Evolutionary conservation across 805 yeast genomes (phyloP), one percentile per base, ranked within the genome.

Genomic region (Suhomyces prunicola): DNA sequence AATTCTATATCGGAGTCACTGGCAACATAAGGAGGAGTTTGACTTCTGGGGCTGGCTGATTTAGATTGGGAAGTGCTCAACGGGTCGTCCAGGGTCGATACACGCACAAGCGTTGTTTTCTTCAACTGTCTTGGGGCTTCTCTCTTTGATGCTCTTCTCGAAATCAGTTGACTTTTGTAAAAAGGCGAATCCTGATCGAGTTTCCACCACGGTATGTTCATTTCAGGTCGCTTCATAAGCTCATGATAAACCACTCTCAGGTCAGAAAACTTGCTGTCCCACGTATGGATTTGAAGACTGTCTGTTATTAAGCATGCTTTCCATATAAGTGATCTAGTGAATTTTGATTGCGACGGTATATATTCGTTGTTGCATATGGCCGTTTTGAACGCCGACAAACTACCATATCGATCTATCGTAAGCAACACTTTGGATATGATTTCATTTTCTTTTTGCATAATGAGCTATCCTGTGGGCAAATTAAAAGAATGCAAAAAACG

Each of bases 181-280:
- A 62, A 72, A 29, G 54, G 59, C 54, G 57, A 62, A 41, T 74
- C 78, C 2, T 36, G n/a, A 8, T 61, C 70, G 9, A 75, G 59
- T 12, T 52, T 51, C 59, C 63, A 63, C 79, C 79, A 75, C 15
- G 79, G 79, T 2, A 72, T 59, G 4, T 52, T 55, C 71, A 72
- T 63, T 39, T 72, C 73, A 12, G 59, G 53, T 10, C 63, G 55
- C 40, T 57, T 62, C 29, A 59, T 51, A 10, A 75, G 62, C 54
- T 73, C 69, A 51, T 69, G 73, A 50, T 68, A 75, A 2, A 73
- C 68, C 9, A 67, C 65, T 27, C 79, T 56, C 13, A 71, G 58
- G 24, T 62, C 64, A 39, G 53, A 53, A n/a, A 75, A 61, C 46
- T 61, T 59, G 8, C 58, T 52, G 9, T 60, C 65, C 79, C 79